These are phyloP conservation scores for Nannochloris sp. DNA, from an alignment of 139 green algal species.

Conservation along the genomic window DNA sequence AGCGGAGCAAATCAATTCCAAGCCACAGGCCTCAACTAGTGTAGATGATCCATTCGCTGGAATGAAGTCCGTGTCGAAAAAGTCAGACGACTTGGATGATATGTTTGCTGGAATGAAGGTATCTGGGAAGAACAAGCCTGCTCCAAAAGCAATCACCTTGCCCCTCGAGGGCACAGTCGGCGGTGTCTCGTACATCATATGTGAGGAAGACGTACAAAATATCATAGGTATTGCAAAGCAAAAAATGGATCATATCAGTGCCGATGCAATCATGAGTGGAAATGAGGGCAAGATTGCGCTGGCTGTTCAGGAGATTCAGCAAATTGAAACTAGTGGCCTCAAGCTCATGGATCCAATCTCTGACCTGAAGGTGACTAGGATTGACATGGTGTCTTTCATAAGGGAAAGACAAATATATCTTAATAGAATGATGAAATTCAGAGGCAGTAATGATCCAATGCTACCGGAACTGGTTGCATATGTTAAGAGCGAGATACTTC, in stretches of 20 bases:
- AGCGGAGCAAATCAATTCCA: not conserved
- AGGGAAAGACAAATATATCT: constrained; percentile 27
- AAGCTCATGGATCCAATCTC: constrained; percentile 21
- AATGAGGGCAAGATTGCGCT: constrained; percentile 18
- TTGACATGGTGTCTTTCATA: constrained; percentile 26
- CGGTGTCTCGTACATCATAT: constrained; percentile 45
- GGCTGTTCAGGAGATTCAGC: constrained; percentile 28
- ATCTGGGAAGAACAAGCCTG: not conserved
- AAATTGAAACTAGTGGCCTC: constrained; percentile 4
- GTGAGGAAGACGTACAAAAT: constrained; percentile 8
- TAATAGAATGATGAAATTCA: constrained; percentile 23
- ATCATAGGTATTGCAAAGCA: constrained; percentile 48
- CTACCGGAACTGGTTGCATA: constrained; percentile 37
- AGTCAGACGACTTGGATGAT: constrained; percentile 7
- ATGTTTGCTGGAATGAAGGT: constrained; percentile 16
- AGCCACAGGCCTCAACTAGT: not conserved
- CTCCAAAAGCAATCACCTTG: constrained; percentile 25
- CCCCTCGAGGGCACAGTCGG: constrained; percentile 48
- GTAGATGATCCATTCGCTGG: not conserved
- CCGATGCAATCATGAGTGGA: constrained; percentile 20
- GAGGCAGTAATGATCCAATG: constrained; percentile 38
- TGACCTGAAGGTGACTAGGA: constrained; percentile 39
- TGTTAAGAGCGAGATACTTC: constrained; percentile 39
- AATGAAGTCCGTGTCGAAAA: not conserved
- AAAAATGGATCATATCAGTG: constrained; percentile 49